These are phyloP conservation scores for Castanospermum australe DNA, from an alignment of 306 rosid genomes.

Conservation along the genomic window DNA sequence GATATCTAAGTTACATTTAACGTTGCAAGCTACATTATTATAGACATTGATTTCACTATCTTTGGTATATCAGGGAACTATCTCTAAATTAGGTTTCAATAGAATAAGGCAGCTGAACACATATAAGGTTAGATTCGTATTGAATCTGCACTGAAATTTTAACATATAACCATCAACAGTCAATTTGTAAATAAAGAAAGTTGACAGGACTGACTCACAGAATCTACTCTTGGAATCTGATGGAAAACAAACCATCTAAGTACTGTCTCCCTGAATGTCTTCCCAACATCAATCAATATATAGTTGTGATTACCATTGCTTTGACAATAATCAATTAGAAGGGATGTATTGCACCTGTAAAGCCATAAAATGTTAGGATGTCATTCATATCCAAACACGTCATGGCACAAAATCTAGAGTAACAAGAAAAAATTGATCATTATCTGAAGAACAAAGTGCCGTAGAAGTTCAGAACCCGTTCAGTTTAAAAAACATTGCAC, in stretches of 20 bases:
- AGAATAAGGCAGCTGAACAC: neutral
- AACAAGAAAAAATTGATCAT: neutral
- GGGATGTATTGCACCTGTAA: conserved; percentile 89
- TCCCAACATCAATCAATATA: conserved; percentile 86
- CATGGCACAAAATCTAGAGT: neutral
- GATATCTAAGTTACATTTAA: neutral
- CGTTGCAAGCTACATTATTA: neutral
- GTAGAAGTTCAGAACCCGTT: neutral
- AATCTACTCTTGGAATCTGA: conserved; percentile 85
- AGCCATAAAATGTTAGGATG: conserved; percentile 2
- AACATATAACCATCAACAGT: neutral
- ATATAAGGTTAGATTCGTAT: neutral
- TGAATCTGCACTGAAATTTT: neutral
- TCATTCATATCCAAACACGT: neutral
- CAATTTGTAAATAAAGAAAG: neutral
- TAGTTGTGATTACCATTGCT: conserved; percentile 56
- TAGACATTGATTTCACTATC: neutral
- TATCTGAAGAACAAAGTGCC: neutral
- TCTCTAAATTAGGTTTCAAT: neutral
- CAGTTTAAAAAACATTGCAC: neutral
- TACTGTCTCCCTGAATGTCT: conserved; percentile 91
- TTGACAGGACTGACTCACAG: conserved; percentile 54
- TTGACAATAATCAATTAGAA: conserved; percentile 74
- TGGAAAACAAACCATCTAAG: conserved; percentile 86
- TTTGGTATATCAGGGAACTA: neutral